Evolutionary conservation across 805 yeast species (phyloP).

Genomic region (Candida tallmaniae): DNA sequence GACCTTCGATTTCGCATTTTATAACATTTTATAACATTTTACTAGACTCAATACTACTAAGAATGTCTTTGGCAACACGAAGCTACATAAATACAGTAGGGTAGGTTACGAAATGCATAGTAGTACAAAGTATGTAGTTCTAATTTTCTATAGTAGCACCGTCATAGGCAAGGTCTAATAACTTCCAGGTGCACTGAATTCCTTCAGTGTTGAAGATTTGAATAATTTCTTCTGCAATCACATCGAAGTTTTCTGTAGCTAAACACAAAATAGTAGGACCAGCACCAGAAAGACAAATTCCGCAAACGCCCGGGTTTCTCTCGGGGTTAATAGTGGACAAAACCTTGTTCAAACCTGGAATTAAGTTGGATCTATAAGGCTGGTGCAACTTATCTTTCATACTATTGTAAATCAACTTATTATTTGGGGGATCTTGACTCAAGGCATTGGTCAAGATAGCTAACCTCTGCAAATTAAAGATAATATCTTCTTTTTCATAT

Average conservation of each 20-base stretch:
- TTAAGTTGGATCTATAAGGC: conserved; percentile 88
- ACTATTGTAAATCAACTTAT: conserved; percentile 81
- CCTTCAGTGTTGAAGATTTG: conserved; percentile 59
- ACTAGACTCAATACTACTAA: background rate
- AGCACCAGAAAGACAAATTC: conserved; percentile 95
- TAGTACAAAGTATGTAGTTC: background rate
- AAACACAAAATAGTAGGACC: conserved; percentile 95
- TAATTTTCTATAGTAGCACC: conserved; percentile 51
- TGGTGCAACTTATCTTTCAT: conserved; percentile 98
- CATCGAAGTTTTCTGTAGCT: conserved; percentile 84
- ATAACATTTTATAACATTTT: too few species aligned
- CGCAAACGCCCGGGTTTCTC: conserved; percentile 79
- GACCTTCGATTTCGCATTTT: too few species aligned
- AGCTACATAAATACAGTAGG: too few species aligned
- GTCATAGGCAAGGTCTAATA: conserved; percentile 80
- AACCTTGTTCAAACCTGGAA: conserved; percentile 87
- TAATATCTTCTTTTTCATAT: conserved; percentile 75
- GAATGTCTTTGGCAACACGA: background rate
- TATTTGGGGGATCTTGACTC: conserved; percentile 77
- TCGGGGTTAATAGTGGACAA: conserved; percentile 76
- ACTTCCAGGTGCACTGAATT: conserved; percentile 75
- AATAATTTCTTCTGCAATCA: conserved; percentile 74
- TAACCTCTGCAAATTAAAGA: conserved; percentile 88
- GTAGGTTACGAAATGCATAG: background rate
- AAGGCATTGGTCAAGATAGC: conserved; percentile 91